Percentiles rank a stretch among this genome's conserved stretches.
Evolutionary conservation across 768 basidiomycete genomes (phyloP).

Genomic region (Tremella mesenterica): DNA sequence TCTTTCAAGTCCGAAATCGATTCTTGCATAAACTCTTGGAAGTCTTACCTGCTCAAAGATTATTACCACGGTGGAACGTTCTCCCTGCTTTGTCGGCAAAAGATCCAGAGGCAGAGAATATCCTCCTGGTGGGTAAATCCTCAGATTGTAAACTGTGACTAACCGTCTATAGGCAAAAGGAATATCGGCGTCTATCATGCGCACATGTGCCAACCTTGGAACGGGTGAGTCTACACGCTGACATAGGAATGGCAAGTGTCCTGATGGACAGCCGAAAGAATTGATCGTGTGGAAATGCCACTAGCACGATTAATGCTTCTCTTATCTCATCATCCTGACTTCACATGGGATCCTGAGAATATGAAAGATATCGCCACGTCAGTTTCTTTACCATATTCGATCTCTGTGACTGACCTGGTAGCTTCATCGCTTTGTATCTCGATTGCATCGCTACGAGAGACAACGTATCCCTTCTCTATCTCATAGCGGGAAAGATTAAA

Average conservation of each 20-base stretch:
- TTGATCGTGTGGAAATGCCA: conserved; percentile 67
- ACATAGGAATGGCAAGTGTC: too few species aligned
- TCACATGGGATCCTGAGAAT: conserved; percentile 51
- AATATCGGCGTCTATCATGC: background rate
- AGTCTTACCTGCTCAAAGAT: conserved; percentile 57
- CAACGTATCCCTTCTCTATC: conserved; percentile 72
- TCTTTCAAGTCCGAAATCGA: conserved; percentile 69
- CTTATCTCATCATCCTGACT: conserved; percentile 92
- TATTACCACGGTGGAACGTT: conserved; percentile 66
- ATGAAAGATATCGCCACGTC: conserved; percentile 74
- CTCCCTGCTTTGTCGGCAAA: conserved; percentile 81
- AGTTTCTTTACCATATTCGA: conserved; percentile 25
- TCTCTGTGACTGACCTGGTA: conserved; percentile 38
- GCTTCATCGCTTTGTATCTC: conserved; percentile 83
- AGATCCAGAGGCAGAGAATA: conserved; percentile 80
- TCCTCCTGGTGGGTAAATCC: conserved; percentile 51
- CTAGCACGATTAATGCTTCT: conserved; percentile 80
- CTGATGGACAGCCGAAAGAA: conserved; percentile 42
- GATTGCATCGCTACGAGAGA: conserved; percentile 67
- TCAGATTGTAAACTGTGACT: background rate
- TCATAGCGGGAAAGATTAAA: conserved; percentile 73
- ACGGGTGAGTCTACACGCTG: background rate
- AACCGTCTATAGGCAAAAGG: background rate
- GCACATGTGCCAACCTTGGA: conserved; percentile 1
- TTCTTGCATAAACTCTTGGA: conserved; percentile 69